Conservation (phyloP, 169 alveolate genomes). For the Eimeria mitis region DNA sequence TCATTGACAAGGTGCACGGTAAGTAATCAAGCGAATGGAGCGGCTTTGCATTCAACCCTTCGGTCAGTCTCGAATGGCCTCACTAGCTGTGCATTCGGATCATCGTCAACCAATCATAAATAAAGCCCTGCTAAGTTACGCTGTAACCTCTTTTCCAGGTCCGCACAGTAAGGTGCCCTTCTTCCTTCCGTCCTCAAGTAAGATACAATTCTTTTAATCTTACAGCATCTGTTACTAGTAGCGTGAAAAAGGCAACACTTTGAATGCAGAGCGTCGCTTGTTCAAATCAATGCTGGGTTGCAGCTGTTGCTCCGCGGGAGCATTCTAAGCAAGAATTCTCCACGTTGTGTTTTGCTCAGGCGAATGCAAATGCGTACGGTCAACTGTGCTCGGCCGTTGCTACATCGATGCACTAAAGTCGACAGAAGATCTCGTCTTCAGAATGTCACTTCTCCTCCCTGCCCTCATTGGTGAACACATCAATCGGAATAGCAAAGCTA, state of each 20-base stretch:
- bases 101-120: neutral
- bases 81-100: neutral
- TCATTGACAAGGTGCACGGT: conserved; percentile 63
- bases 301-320: neutral
- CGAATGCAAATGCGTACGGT: conserved; percentile 59
- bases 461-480: conserved; percentile 33
- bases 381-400: conserved; percentile 56
- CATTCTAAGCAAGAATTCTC: neutral
- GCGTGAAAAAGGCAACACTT: neutral
- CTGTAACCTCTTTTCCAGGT: conserved; percentile 16
- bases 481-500: neutral
- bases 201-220: neutral
- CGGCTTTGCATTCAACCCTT: neutral
- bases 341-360: conserved; percentile 18
- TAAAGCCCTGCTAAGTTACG: neutral
- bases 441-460: conserved; percentile 74
- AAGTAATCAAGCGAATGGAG: neutral
- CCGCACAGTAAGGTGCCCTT: conserved; percentile 60
- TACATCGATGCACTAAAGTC: conserved; percentile 71
- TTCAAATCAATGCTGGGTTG: neutral
- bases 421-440: conserved; percentile 66
- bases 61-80: neutral
- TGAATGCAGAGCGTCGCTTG: neutral
- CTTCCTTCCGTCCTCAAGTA: conserved; percentile 55
- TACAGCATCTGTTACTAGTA: neutral